These are phyloP conservation scores for Cokeromyces recurvatus DNA, from an alignment of 371 early-diverging fungal species.

Conservation along the genomic window DNA sequence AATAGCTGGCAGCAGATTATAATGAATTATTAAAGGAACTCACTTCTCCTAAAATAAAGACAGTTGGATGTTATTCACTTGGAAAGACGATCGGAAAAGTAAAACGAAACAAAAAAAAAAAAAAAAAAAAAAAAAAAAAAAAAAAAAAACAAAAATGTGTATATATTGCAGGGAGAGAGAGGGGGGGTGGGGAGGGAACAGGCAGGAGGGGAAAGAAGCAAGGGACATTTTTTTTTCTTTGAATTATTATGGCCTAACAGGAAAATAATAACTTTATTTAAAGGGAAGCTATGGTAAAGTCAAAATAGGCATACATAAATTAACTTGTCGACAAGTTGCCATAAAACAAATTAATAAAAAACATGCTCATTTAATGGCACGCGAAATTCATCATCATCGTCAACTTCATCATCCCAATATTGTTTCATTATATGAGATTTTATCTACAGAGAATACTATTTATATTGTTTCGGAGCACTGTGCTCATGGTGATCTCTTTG, in stretches of 20 bases:
- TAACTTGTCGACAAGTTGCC: constrained; percentile 79
- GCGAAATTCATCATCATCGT: constrained; percentile 86
- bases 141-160: too few species aligned
- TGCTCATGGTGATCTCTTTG: constrained; percentile 72
- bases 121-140: too few species aligned
- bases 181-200: too few species aligned
- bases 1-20: constrained; percentile 46
- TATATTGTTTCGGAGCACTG: constrained; percentile 80
- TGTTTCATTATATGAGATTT: constrained; percentile 80
- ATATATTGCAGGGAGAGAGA: too few species aligned
- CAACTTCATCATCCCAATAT: constrained; percentile 79
- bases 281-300: constrained; percentile 80
- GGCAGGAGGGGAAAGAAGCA: too few species aligned
- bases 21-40: constrained; percentile 46
- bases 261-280: background rate
- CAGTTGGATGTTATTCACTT: constrained; percentile 45
- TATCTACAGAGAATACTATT: constrained; percentile 76
- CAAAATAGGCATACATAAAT: constrained; percentile 63
- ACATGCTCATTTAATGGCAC: constrained; percentile 67
- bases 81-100: constrained; percentile 41
- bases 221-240: too few species aligned
- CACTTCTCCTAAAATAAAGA: constrained; percentile 35
- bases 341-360: constrained; percentile 84
- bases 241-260: too few species aligned
- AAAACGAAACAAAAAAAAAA: too few species aligned